These are phyloP conservation scores for Eucalyptus lansdowneana DNA, from an alignment of 345 rosid species.

Conservation along the genomic window DNA sequence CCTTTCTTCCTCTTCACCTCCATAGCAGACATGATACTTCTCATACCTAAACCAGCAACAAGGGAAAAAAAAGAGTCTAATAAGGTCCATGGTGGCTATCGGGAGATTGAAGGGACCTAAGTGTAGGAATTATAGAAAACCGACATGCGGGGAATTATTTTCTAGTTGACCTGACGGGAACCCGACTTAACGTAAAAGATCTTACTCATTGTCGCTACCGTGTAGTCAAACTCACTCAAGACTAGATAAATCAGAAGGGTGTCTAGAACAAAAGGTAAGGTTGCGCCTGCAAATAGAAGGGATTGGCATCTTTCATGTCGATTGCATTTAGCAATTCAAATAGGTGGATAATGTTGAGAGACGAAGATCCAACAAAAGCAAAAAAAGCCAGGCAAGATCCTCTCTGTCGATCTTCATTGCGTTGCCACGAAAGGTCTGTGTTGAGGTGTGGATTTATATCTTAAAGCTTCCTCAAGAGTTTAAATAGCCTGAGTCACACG, in stretches of 20 bases:
- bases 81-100: background rate
- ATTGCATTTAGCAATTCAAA: background rate
- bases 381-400: background rate
- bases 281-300: background rate
- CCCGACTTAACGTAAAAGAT: background rate
- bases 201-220: background rate
- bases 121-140: background rate
- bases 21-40: conserved; percentile 67
- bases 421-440: background rate
- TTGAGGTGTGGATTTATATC: background rate
- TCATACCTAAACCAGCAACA: conserved; percentile 62
- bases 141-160: background rate
- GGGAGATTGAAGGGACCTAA: background rate
- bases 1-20: conserved; percentile 85
- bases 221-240: background rate
- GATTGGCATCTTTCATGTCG: background rate
- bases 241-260: background rate
- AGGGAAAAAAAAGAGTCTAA: background rate
- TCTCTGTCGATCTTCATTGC: background rate
- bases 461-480: background rate
- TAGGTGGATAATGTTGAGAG: background rate
- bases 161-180: background rate
- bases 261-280: background rate
- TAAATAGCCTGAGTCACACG: background rate
- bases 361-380: background rate